Evolutionary conservation across 164 flowering plant genomes (phyloP).

Genomic region (Litsea cubeba): DNA sequence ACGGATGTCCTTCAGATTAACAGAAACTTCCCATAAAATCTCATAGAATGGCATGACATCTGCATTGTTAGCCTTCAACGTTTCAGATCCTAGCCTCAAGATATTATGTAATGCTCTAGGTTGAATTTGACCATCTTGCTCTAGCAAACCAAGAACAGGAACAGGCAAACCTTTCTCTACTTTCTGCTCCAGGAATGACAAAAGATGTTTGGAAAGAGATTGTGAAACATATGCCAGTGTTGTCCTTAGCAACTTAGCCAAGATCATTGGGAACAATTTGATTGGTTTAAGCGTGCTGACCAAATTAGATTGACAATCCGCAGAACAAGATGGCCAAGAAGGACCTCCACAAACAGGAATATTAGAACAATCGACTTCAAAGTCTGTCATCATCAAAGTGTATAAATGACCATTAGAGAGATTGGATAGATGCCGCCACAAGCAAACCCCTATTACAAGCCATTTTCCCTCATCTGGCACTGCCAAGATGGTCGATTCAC

Average conservation of each 20-base stretch:
- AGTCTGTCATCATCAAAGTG: slow-evolving; percentile 12
- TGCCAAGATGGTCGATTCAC: slow-evolving; percentile 20
- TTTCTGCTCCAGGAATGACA: slow-evolving; percentile 40
- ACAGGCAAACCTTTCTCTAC: slow-evolving; percentile 30
- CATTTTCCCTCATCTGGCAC: slow-evolving; percentile 67
- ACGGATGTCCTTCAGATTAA: slow-evolving; percentile 36
- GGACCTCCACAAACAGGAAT: slow-evolving; percentile 11
- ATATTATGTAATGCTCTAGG: slow-evolving; percentile 14
- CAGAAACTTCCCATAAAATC: slow-evolving; percentile 46
- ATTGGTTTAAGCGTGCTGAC: slow-evolving; percentile 18
- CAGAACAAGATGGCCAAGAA: slow-evolving; percentile 20
- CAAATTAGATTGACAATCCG: slow-evolving; percentile 22
- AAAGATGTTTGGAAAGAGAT: slow-evolving; percentile 50
- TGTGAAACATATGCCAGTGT: slow-evolving; percentile 40
- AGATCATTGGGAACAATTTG: slow-evolving; percentile 19
- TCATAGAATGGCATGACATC: slow-evolving; percentile 26
- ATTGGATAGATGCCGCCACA: slow-evolving; percentile 59
- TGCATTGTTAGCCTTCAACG: slow-evolving; percentile 20
- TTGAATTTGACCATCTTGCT: slow-evolving; percentile 26
- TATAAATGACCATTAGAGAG: slow-evolving; percentile 38
- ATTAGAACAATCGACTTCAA: slow-evolving; percentile 23
- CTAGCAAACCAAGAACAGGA: slow-evolving; percentile 42
- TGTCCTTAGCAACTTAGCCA: slow-evolving; percentile 35
- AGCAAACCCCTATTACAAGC: slow-evolving; percentile 44
- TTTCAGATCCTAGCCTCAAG: slow-evolving; percentile 17